These are phyloP conservation scores for Drechslera avenae DNA, from an alignment of 2,329 filamentous ascomycete species.

Conservation along the genomic window DNA sequence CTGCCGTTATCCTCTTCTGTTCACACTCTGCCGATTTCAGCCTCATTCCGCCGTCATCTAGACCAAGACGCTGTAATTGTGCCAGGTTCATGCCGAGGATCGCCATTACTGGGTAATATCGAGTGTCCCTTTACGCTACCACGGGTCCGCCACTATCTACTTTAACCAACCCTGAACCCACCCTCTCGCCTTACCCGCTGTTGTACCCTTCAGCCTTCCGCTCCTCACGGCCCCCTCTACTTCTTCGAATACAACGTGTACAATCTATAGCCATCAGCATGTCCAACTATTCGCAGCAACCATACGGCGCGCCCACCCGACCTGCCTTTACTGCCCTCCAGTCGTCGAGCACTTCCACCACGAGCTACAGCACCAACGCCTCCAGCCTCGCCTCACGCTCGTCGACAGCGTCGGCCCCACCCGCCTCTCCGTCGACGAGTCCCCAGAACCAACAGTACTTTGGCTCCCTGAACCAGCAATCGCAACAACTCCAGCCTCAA, in stretches of 20 bases:
- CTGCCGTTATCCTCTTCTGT: conserved; percentile 6
- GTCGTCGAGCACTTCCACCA: conserved; percentile 32
- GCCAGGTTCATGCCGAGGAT: conserved; percentile 14
- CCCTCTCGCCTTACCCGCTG: conserved; percentile 14
- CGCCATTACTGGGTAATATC: conserved; percentile 25
- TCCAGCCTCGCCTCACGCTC: conserved; percentile 47
- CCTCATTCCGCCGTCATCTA: conserved; percentile 11
- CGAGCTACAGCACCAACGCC: conserved; percentile 52
- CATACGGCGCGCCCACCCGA: conserved; percentile 26
- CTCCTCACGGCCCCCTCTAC: neutral
- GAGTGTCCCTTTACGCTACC: conserved; percentile 24
- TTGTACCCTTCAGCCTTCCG: conserved; percentile 1
- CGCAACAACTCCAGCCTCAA: conserved; percentile 38
- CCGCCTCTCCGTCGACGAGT: conserved; percentile 41
- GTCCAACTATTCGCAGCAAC: conserved; percentile 28
- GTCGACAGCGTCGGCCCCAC: conserved; percentile 39
- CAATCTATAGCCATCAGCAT: conserved; percentile 14
- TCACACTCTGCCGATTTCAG: conserved; percentile 14
- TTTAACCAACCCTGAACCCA: conserved; percentile 26
- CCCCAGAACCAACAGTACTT: conserved; percentile 44
- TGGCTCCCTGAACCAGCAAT: conserved; percentile 34
- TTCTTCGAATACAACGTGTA: neutral
- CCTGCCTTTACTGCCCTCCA: conserved; percentile 47
- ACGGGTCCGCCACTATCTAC: conserved; percentile 19
- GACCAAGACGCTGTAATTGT: conserved; percentile 13